phyloP scores from a whole-genome alignment of 306 rosid genomes.

The Hippophae gyantsensis region DNA sequence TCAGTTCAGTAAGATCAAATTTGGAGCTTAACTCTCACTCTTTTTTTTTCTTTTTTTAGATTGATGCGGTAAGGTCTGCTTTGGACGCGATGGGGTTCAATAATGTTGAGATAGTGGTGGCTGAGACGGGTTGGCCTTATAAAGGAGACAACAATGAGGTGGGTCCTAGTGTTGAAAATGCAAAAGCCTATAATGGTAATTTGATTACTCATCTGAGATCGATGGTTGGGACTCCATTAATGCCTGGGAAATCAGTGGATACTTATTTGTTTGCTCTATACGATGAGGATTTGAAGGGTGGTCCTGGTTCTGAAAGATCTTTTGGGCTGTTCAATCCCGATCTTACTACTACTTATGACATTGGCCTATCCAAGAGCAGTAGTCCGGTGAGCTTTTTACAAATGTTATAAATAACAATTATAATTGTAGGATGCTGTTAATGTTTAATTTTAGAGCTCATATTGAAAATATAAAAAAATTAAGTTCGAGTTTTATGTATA shows the following conservation, averaged over 20 bases:
- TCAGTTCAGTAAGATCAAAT: neutral
- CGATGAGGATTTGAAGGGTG: constrained; percentile 89
- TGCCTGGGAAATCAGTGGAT: constrained; percentile 95
- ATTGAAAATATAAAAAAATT: too few species aligned
- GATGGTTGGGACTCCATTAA: constrained; percentile 84
- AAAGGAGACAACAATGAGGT: constrained; percentile 80
- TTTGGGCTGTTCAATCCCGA: constrained; percentile 89
- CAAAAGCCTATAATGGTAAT: constrained; percentile 80
- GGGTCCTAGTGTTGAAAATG: constrained; percentile 72
- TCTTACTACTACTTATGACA: constrained; percentile 62
- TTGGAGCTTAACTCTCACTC: neutral
- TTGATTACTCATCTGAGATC: constrained; percentile 71
- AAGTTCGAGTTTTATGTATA: too few species aligned
- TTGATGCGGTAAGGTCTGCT: constrained; percentile 76
- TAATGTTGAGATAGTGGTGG: constrained; percentile 80
- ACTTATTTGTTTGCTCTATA: constrained; percentile 80
- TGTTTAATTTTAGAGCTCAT: too few species aligned
- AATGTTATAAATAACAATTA: too few species aligned
- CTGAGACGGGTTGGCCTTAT: constrained; percentile 99
- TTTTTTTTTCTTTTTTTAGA: constrained; percentile 19
- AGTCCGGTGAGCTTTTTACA: constrained; percentile 28
- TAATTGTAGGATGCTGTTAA: too few species aligned
- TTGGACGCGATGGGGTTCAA: constrained; percentile 69
- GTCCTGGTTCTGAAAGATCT: constrained; percentile 74
- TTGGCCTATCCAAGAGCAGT: constrained; percentile 52